phyloP scores from a whole-genome alignment of 208 protist genomes.

The Acanthamoeba royreba region DNA sequence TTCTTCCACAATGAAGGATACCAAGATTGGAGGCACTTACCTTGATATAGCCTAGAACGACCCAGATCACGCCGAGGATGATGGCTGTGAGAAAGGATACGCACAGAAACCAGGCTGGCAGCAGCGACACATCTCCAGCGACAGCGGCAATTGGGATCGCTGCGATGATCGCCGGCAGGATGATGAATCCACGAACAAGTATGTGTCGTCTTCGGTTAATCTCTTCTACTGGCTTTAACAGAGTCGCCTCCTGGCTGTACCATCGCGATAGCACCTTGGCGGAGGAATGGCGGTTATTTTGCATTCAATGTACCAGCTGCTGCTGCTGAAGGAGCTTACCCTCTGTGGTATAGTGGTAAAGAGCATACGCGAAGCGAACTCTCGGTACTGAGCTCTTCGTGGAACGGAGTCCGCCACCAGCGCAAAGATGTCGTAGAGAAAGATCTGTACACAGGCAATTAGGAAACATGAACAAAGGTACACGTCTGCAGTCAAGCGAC shows the following conservation, averaged over 20 bases:
- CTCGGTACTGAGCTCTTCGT: not conserved
- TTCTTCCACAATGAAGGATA: not conserved
- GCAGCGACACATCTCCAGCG: not conserved
- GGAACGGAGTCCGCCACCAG: not conserved
- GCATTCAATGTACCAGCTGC: too few species aligned
- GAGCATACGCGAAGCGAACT: not conserved
- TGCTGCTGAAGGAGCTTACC: not conserved
- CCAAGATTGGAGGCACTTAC: not conserved
- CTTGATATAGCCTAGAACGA: not conserved
- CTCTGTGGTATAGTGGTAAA: not conserved
- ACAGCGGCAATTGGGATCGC: not conserved
- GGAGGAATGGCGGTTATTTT: too few species aligned
- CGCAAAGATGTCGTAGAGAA: not conserved
- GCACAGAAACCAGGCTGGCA: constrained; percentile 13
- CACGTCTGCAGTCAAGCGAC: too few species aligned
- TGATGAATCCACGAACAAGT: not conserved
- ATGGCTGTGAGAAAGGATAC: not conserved
- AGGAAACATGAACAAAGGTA: not conserved
- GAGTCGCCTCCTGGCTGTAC: not conserved
- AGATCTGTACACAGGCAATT: not conserved
- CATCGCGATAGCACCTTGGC: constrained; percentile 17
- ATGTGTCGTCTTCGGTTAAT: not conserved
- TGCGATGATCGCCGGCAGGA: not conserved
- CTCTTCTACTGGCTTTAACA: not conserved
- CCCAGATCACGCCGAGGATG: not conserved